Base-by-base conservation (phyloP, 345 rosid genomes). In the Hevea brasiliensis region DNA sequence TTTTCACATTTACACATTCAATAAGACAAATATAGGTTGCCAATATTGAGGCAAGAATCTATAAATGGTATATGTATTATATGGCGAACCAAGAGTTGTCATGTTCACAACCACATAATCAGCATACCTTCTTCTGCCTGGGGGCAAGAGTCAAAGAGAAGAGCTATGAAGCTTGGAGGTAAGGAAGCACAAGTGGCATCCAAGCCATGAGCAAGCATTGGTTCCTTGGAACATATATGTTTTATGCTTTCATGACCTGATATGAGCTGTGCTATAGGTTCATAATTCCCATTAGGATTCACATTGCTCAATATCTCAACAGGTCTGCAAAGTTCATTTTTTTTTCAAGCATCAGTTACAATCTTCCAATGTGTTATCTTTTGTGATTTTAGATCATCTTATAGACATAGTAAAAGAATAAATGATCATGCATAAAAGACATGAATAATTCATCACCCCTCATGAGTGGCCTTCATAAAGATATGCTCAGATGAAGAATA, bases 141-240 rank as follows among this genome's bases (percentile, higher is more conserved):
- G 56, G 10, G 71, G 80, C 65, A 63, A 35, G 67, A 32, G 60
- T 65, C 68, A 47, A 58, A 27, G 1, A 72, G 60, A 2, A 57
- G 65, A 24, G 67, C 58, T 20, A 67, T 47, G 54, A 58, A 71
- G 72, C 62, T 59, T 32, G 57, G 23, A 51, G 80, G 76, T 57
- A 59, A 44, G 27, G 76, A 7, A 32, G 50, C 23, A 29, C 9
- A n/a, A 6, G 57, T 9, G 10, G 60, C 20, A 64, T 62, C 65
- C 29, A 64, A 56, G 59, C 23, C 40, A 63, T 63, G 35, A 61
- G 47, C 61, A 23, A 6, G 26, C 14, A 27, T 6, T 21, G 42
- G 17, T 59, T 35, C 51, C 24, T 47, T 27, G 6, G 20, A 10
- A 40, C 64, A 41, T 7, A 18, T n/a, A 24, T 21, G 21, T 17